These are phyloP conservation scores for Dicorynia guianensis DNA, from an alignment of 306 rosid species.

Conservation along the genomic window DNA sequence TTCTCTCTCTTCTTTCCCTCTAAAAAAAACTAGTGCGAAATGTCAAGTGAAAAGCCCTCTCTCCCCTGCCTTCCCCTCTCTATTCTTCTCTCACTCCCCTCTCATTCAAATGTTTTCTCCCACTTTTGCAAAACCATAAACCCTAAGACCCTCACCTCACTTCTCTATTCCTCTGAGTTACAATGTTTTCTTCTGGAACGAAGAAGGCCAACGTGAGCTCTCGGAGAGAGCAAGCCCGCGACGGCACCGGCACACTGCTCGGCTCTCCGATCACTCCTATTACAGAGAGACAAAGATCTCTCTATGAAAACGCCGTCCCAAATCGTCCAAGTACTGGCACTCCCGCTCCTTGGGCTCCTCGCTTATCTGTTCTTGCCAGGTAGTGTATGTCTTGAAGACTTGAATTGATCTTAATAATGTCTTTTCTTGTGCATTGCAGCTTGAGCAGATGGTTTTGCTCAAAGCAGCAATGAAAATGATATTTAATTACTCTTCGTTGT, in stretches of 20 bases:
- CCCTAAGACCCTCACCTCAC: slow-evolving; percentile 48
- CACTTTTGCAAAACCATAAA: slow-evolving; percentile 7
- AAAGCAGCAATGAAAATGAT: neutral
- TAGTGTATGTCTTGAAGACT: neutral
- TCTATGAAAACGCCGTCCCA: slow-evolving; percentile 53
- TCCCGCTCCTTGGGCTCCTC: slow-evolving; percentile 98
- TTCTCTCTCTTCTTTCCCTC: neutral
- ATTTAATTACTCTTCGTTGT: neutral
- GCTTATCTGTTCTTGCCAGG: slow-evolving; percentile 94
- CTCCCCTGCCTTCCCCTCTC: neutral
- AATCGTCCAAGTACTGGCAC: slow-evolving; percentile 90
- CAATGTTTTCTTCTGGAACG: slow-evolving; percentile 80
- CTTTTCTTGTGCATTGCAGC: neutral
- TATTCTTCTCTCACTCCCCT: neutral
- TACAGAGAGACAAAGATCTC: slow-evolving; percentile 47
- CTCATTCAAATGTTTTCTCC: slow-evolving; percentile 29
- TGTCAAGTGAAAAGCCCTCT: neutral
- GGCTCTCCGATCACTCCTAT: slow-evolving; percentile 76
- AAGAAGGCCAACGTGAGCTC: slow-evolving; percentile 63
- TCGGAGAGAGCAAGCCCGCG: slow-evolving; percentile 41
- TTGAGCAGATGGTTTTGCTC: neutral
- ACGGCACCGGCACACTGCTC: neutral
- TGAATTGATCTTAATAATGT: neutral
- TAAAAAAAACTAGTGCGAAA: neutral
- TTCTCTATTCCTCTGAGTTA: neutral